phyloP scores from a whole-genome alignment of 2,329 filamentous ascomycete species.

The Aspergillus neotritici region DNA sequence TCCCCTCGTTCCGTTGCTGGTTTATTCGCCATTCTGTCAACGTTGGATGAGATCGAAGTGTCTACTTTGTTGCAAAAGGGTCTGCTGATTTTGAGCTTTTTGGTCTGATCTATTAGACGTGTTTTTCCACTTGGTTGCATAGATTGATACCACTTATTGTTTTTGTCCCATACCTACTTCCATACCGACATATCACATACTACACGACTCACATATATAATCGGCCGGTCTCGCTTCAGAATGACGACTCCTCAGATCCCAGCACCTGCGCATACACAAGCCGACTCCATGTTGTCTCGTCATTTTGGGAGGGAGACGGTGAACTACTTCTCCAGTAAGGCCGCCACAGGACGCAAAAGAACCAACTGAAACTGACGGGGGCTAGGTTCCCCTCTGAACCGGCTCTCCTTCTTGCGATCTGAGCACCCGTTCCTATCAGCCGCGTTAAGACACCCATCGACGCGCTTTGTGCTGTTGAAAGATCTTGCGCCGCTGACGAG shows the following conservation, averaged over 20 bases:
- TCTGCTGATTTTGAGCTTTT: too few relatives aligned
- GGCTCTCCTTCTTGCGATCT: constrained; percentile 45
- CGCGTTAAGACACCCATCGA: constrained; percentile 44
- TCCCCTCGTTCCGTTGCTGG: too few relatives aligned
- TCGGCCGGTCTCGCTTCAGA: constrained; percentile 6
- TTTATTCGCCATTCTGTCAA: too few relatives aligned
- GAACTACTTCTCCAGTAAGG: constrained; percentile 48
- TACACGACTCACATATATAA: neutral
- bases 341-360: too few relatives aligned
- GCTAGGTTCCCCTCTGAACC: constrained; percentile 46
- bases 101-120: too few relatives aligned
- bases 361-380: too few relatives aligned
- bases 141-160: too few relatives aligned
- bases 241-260: constrained; percentile 44
- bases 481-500: constrained; percentile 68
- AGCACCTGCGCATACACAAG: constrained; percentile 52
- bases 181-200: too few relatives aligned
- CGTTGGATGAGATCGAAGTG: too few relatives aligned
- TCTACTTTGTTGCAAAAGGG: too few relatives aligned
- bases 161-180: too few relatives aligned
- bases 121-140: too few relatives aligned
- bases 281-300: constrained; percentile 51
- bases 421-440: constrained; percentile 45
- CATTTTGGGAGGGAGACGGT: constrained; percentile 47
- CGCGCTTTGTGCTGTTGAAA: constrained; percentile 70